These are phyloP conservation scores for Pseudopediastrum boryanum DNA, from an alignment of 139 green algal genomes.

Conservation along the genomic window DNA sequence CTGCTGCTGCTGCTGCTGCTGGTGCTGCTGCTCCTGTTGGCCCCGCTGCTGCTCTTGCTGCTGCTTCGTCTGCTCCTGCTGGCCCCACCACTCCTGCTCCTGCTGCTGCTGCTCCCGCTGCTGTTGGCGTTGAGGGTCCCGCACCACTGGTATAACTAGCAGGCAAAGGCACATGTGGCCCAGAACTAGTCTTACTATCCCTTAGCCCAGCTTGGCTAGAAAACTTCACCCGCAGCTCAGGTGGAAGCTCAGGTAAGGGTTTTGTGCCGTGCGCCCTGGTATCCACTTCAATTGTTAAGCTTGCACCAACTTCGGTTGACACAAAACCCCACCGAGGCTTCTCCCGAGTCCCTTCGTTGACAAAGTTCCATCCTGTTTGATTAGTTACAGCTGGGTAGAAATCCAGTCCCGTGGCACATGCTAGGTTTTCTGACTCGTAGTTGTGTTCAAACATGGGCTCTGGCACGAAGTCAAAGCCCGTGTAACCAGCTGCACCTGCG, in stretches of 20 bases:
- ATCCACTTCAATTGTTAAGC: constrained; percentile 12
- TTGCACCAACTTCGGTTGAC: constrained; percentile 11
- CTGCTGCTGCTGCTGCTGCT: not conserved
- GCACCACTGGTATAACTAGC: no score
- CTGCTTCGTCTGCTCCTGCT: no score
- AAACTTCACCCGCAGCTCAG: no score
- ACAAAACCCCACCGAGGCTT: constrained; percentile 29
- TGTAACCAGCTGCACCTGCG: not conserved
- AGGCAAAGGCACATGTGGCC: no score
- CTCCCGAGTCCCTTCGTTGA: constrained; percentile 9
- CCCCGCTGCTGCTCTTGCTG: not conserved
- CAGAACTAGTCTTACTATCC: no score
- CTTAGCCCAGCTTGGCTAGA: no score
- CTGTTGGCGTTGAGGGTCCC: not conserved
- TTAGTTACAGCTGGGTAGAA: not conserved
- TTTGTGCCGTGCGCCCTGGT: no score
- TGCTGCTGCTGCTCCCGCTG: no score
- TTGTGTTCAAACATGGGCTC: constrained; percentile 17
- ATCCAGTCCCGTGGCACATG: not conserved
- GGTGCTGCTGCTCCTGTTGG: not conserved
- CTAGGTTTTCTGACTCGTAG: constrained; percentile 15
- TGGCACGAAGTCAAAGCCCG: no score
- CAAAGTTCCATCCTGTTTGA: no score
- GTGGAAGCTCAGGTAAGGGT: no score
- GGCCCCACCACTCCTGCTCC: no score